Evolutionary conservation across 176 grass and related monocot species (phyloP), one percentile per base, ranked within the genome.

Genomic region (Triticum dicoccoides): DNA sequence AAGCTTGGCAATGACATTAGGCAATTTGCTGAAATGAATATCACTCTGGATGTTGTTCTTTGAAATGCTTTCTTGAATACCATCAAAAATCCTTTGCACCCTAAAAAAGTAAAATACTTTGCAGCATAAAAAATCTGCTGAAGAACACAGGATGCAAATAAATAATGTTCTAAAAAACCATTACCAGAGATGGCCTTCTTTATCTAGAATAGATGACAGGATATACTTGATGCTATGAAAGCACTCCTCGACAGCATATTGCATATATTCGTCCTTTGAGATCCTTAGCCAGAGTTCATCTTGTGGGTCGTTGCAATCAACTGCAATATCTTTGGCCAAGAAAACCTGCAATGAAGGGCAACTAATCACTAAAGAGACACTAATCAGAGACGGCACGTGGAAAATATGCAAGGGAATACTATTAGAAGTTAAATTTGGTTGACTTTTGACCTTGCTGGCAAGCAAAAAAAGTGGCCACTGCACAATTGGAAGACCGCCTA

Each of bases 381-480:
- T 34, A 1, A 89, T 73, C 0, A 2, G 14, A 87, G 7, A 35
- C 27, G 27, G 51, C 45, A 73, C 11, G 2, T 12, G 13, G 13
- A 41, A 59, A 87, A 47, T 11, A 39, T 61, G 49, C 59, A 69
- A 75, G 58, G 21, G 38, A 38, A 45, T 84, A 39, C 21, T 41
- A 69, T 62, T 3, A 59, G 63, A 9, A 64, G 51, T 12, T 65
- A 70, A 83, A 80, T 21, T 20, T 64, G 9, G 45, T 80, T 2
- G 32, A 39, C 11, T 72, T 51, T 61, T 83, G 24, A 98, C 95
- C 95, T 95, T 98, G 95, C 93, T 98, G 62, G 91, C 91, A 74
- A 98, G 93, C 74, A 98, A 88, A 87, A 98, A 98, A 77, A 98
- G 87, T 80, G 95, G 95, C 95, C 95, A 98, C 76, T 95, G 95